Percentiles rank a stretch among this genome's conserved stretches.
These are phyloP conservation scores for Venturiaceae sp. DNA, from an alignment of 2,329 filamentous ascomycete species.

Conservation along the genomic window DNA sequence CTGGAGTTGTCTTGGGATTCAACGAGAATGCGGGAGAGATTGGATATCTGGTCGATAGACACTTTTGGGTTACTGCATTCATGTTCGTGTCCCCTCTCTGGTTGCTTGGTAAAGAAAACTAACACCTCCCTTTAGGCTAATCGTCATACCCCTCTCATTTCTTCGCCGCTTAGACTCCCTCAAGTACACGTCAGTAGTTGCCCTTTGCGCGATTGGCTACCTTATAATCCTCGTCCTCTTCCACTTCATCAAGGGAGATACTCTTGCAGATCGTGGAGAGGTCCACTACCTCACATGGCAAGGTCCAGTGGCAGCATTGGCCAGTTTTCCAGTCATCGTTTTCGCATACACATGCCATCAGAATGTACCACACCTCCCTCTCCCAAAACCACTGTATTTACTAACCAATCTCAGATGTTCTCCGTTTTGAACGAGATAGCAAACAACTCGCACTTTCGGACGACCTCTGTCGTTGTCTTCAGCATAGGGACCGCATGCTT, in stretches of 20 bases:
- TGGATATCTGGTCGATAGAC: conserved; percentile 73
- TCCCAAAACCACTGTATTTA: not conserved
- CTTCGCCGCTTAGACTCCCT: conserved; percentile 84
- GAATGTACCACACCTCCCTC: conserved; percentile 50
- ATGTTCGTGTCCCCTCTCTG: conserved; percentile 48
- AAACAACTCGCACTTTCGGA: conserved; percentile 69
- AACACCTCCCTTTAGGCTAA: conserved; percentile 44
- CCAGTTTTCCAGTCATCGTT: conserved; percentile 86
- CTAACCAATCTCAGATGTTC: conserved; percentile 64
- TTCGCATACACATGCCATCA: conserved; percentile 99
- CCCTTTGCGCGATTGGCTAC: conserved; percentile 87
- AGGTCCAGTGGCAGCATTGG: conserved; percentile 67
- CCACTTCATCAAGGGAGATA: conserved; percentile 74
- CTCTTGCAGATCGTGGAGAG: conserved; percentile 60
- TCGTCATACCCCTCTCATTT: conserved; percentile 92
- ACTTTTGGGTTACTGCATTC: conserved; percentile 97
- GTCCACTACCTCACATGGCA: conserved; percentile 72
- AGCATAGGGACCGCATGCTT: conserved; percentile 83
- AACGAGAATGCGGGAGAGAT: conserved; percentile 51
- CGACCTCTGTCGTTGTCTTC: conserved; percentile 66
- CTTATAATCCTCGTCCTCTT: conserved; percentile 88
- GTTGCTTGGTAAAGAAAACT: not conserved
- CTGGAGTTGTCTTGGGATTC: conserved; percentile 80
- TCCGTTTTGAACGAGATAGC: conserved; percentile 93
- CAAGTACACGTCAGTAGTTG: conserved; percentile 92